These are phyloP conservation scores for Emergomyces pasteurianus DNA, from an alignment of 2,329 filamentous ascomycete genomes.

Conservation along the genomic window DNA sequence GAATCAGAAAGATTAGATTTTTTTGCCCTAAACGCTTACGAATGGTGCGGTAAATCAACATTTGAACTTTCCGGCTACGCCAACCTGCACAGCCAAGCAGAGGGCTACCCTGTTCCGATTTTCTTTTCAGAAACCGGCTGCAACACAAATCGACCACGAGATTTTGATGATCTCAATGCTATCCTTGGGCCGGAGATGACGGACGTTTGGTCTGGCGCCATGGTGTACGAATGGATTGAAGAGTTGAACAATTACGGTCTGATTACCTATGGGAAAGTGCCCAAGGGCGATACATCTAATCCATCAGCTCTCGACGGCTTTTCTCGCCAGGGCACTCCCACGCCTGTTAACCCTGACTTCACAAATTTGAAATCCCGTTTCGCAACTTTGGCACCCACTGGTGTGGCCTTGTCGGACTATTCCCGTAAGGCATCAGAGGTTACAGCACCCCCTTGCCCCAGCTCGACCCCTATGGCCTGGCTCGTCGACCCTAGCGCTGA, in stretches of 20 bases:
- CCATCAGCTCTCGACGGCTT: conserved; percentile 52
- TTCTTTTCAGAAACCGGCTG: conserved; percentile 87
- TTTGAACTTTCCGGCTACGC: conserved; percentile 58
- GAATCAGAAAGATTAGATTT: conserved; percentile 61
- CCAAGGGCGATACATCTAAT: conserved; percentile 44
- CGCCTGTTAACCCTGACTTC: conserved; percentile 64
- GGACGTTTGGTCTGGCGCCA: conserved; percentile 58
- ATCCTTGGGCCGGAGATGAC: conserved; percentile 67
- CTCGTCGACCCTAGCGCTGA: conserved; percentile 56
- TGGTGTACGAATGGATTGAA: conserved; percentile 84
- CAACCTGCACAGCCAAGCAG: conserved; percentile 53
- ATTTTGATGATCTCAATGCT: conserved; percentile 53
- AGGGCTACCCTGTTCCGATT: conserved; percentile 66
- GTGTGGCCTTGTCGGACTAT: conserved; percentile 56
- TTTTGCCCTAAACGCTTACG: conserved; percentile 75
- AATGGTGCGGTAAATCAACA: conserved; percentile 53
- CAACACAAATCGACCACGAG: conserved; percentile 41
- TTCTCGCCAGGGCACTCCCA: conserved; percentile 60
- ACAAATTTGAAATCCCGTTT: conserved; percentile 64
- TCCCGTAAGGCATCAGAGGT: conserved; percentile 47
- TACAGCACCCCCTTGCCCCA: conserved; percentile 57
- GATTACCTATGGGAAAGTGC: conserved; percentile 55
- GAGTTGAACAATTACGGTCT: conserved; percentile 75
- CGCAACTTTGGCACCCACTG: conserved; percentile 58
- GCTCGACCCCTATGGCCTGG: conserved; percentile 58